Percentiles rank a stretch among this genome's conserved stretches.
phyloP scores from a whole-genome alignment of 192 early-diverging fungal genomes.

The Neocallimastix lanati region DNA sequence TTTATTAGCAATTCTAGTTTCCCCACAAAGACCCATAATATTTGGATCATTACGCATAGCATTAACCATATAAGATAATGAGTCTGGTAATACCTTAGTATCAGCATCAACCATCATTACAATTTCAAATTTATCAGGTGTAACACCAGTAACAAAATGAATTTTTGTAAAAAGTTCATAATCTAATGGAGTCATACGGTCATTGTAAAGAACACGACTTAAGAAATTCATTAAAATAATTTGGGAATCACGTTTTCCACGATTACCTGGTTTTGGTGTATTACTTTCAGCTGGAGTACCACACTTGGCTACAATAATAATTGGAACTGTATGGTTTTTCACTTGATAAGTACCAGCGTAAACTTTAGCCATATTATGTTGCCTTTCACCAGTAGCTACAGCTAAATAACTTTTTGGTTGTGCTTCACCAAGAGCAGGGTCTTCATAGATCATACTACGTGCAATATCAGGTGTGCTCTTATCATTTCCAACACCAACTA shows the following conservation, averaged over 20 bases:
- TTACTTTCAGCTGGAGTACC: background rate
- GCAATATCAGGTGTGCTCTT: conserved; percentile 4
- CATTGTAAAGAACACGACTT: conserved; percentile 1
- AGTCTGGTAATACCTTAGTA: no score
- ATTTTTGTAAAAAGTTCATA: conserved; percentile 3
- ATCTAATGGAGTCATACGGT: conserved; percentile 4
- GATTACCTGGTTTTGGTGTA: conserved; percentile 4
- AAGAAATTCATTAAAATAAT: conserved; percentile 7
- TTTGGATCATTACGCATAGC: conserved; percentile 4
- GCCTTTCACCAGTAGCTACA: conserved; percentile 1
- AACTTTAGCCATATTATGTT: conserved; percentile 2
- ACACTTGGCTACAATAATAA: background rate
- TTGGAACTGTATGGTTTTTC: background rate
- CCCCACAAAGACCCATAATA: no score
- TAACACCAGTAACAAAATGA: conserved; percentile 1
- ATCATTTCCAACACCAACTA: conserved; percentile 2
- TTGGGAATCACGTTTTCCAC: conserved; percentile 12
- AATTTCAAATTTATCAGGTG: background rate
- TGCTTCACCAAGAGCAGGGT: background rate
- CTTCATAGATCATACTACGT: conserved; percentile 1
- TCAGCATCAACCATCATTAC: no score
- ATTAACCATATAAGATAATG: conserved; percentile 1
- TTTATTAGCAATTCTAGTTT: conserved; percentile 4
- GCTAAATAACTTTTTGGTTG: conserved; percentile 1
- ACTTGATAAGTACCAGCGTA: conserved; percentile 6